A percentile compares a stretch with the other conserved stretches of the same genome.
Conservation (phyloP, 192 early-diverging fungal genomes). For the Geranomyces michiganensis region DNA sequence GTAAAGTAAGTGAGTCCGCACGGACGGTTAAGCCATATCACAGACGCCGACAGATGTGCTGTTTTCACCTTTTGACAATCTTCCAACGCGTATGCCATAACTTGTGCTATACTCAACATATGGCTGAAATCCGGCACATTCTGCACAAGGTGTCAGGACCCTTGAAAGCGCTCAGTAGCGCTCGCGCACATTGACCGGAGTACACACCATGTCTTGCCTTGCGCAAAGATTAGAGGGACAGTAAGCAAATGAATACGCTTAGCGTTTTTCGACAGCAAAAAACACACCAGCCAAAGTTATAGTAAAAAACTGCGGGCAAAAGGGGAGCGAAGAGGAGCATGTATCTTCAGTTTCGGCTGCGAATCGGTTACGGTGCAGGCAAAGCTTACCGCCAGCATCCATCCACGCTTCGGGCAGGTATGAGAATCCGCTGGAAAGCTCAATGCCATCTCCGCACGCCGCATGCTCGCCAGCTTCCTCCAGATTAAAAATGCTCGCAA, state of each 20-base stretch:
- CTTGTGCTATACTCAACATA: conserved; percentile 50
- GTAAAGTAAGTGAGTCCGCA: too few relatives aligned
- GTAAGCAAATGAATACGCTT: neutral
- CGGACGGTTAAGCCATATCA: too few relatives aligned
- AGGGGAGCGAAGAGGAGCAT: neutral
- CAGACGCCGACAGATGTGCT: neutral
- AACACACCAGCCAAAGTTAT: conserved; percentile 51
- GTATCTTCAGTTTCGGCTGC: too few relatives aligned
- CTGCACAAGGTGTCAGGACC: conserved; percentile 26
- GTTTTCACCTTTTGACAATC: conserved; percentile 31
- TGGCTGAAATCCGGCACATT: conserved; percentile 44
- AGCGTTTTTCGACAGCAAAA: neutral
- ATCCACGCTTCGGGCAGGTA: conserved; percentile 54
- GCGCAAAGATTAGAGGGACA: neutral
- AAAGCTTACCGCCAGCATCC: conserved; percentile 36
- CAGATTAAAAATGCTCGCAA: conserved; percentile 50
- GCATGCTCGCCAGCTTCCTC: conserved; percentile 49
- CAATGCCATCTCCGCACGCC: conserved; percentile 49
- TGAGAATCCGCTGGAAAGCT: conserved; percentile 36
- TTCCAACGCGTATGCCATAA: conserved; percentile 50
- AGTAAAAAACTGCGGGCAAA: conserved; percentile 39
- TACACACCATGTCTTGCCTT: neutral
- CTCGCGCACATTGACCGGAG: too few relatives aligned
- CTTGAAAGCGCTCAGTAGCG: too few relatives aligned
- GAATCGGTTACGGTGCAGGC: too few relatives aligned